Conservation (phyloP, 306 rosid genomes). For the Vigna hirtella region DNA sequence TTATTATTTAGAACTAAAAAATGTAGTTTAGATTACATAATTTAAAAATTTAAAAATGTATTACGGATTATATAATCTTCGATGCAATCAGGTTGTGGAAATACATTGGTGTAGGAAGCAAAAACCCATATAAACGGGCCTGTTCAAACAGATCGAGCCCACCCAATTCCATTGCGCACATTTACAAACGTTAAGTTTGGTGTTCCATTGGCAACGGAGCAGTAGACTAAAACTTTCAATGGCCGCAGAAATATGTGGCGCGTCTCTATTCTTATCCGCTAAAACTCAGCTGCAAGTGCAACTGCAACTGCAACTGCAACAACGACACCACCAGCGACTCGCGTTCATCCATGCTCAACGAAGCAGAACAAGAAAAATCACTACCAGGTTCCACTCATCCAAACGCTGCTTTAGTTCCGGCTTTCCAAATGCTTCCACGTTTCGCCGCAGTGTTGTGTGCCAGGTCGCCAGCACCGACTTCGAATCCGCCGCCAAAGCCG, state of each 20-base stretch:
- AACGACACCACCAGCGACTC: not conserved
- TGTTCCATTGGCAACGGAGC: not conserved
- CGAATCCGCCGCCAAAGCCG: conserved; percentile 56
- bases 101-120: no score
- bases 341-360: conserved; percentile 34
- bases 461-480: conserved; percentile 55
- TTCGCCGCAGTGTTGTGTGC: conserved; percentile 49
- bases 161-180: not conserved
- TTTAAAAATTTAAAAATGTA: no score
- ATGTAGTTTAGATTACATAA: no score
- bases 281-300: conserved; percentile 41
- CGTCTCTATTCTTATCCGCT: conserved; percentile 75
- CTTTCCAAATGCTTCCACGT: conserved; percentile 41
- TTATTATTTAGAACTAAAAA: no score
- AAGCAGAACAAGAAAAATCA: conserved; percentile 34
- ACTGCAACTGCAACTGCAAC: conserved; percentile 31
- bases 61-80: no score
- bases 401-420: conserved; percentile 28
- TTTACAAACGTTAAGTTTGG: not conserved
- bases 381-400: conserved; percentile 44
- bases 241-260: conserved; percentile 72
- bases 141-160: not conserved
- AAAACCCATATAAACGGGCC: no score
- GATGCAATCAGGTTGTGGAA: no score
- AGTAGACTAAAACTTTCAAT: conserved; percentile 44